Evolutionary conservation across 2,329 filamentous ascomycete species (phyloP), one percentile per base, ranked within the genome.

Genomic region (Metarhizium guizhouense): DNA sequence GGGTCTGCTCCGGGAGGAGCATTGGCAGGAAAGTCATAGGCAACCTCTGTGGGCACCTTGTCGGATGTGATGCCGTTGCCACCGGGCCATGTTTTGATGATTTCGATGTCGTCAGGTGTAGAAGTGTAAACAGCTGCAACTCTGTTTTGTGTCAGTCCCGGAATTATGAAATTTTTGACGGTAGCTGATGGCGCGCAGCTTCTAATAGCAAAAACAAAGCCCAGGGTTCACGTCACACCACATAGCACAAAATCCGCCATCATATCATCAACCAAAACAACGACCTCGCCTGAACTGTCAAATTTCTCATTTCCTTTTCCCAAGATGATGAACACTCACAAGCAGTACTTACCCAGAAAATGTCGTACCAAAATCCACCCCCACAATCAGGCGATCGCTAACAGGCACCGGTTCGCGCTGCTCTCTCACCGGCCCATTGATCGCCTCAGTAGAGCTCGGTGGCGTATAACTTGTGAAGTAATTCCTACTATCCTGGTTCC

Each of bases 11-110:
- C 75, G 20, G 64, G 57, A 2, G 62, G 42, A 7, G 63, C 59
- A 53, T 64, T 64, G 56, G 65, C 49, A 11, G 65, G 54, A 36
- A 73, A 69, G 57, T 80, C 76, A 62, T 84, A 84, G 60, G 87
- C 85, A 54, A 92, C 86, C 68, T 92, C 88, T 14, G 87, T 90
- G 1, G 88, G 88, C 2, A 92, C 88, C 75, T 93, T 93, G 74
- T 93, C 88, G 40, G 87, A 90, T n/a, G 88, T 91, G 71, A 92
- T 90, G 63, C 87, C 87, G 65, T 92, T 91, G 32, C 87, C 87
- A 30, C 88, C 88, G 0, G 88, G 88, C 88, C 88, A 93, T 14
- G 82, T 86, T 74, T 90, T 91, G 74, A 92, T 90, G 64, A 91
- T 89, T 67, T 91, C 87, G 56, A 92, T 77, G 68, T 91, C 88